Percentiles rank a stretch among this genome's conserved stretches.
These are phyloP conservation scores for Polyporus tsugae DNA, from an alignment of 1,284 basidiomycete genomes.

Conservation along the genomic window DNA sequence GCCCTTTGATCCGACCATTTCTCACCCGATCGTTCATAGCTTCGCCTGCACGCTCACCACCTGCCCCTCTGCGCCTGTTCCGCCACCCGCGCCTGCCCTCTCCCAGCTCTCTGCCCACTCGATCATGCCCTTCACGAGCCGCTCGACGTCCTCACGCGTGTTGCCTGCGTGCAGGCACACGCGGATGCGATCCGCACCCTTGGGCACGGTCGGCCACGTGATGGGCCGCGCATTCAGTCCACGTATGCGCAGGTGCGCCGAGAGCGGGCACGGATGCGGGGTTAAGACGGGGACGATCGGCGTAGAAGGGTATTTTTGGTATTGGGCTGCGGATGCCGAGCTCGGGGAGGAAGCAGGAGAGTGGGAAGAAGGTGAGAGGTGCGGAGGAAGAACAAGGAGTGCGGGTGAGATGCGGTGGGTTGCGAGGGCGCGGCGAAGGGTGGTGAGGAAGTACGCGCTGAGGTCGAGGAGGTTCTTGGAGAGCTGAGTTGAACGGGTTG, in stretches of 20 bases:
- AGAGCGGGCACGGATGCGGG: conserved; percentile 73
- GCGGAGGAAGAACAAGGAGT: conserved; percentile 53
- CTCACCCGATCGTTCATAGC: conserved; percentile 20
- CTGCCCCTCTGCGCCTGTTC: conserved; percentile 5
- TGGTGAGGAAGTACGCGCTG: conserved; percentile 48
- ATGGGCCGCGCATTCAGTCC: conserved; percentile 84
- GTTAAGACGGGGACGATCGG: conserved; percentile 92
- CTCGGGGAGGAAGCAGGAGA: conserved; percentile 9
- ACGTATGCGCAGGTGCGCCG: conserved; percentile 64
- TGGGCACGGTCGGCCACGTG: conserved; percentile 86
- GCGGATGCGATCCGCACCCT: conserved; percentile 82
- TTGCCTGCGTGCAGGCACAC: conserved; percentile 87
- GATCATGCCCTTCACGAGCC: conserved; percentile 50
- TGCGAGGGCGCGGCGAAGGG: conserved; percentile 46
- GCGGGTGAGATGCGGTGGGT: conserved; percentile 46
- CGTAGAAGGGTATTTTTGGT: conserved; percentile 41
- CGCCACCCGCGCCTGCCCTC: conserved; percentile 11
- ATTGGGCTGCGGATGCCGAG: no score
- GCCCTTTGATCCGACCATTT: not conserved
- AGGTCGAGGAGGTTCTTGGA: conserved; percentile 51
- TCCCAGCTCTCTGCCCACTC: conserved; percentile 42
- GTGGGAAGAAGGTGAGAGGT: conserved; percentile 37
- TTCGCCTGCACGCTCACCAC: conserved; percentile 27
- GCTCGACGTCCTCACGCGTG: conserved; percentile 67
- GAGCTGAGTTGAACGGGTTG: conserved; percentile 43